phyloP scores from a whole-genome alignment of 2,329 filamentous ascomycete species.

The Gyromitra esculenta region DNA sequence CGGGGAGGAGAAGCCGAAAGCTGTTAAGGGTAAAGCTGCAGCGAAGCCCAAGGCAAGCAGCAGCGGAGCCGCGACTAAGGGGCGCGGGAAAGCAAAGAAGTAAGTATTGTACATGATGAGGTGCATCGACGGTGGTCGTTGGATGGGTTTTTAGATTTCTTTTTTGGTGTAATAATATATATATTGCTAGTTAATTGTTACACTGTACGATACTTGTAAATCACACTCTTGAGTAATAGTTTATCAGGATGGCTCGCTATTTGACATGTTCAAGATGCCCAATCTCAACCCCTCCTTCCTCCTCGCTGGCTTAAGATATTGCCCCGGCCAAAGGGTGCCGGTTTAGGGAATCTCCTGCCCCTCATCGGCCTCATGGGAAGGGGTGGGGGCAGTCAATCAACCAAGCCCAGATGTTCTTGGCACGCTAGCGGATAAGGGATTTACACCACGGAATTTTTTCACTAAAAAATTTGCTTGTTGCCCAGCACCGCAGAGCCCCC shows the following conservation, averaged over 20 bases:
- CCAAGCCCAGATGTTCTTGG: conserved; percentile 41
- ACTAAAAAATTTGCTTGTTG: conserved; percentile 46
- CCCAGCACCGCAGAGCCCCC: conserved; percentile 35
- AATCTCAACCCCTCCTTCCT: conserved; percentile 5
- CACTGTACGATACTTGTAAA: conserved; percentile 26
- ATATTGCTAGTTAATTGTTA: conserved; percentile 32
- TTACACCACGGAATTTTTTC: conserved; percentile 47
- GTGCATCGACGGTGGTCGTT: conserved; percentile 8
- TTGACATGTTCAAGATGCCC: conserved; percentile 1
- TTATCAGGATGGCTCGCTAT: neutral
- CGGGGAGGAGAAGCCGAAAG: conserved; percentile 40
- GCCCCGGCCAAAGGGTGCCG: neutral
- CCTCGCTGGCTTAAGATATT: conserved; percentile 3
- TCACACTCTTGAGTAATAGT: conserved; percentile 36
- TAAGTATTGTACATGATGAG: conserved; percentile 7
- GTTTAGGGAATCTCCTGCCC: conserved; percentile 8
- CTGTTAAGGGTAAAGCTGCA: conserved; percentile 28
- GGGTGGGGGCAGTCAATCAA: conserved; percentile 36
- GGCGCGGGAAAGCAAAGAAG: conserved; percentile 30
- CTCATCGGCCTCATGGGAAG: conserved; percentile 19
- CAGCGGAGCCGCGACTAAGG: conserved; percentile 39
- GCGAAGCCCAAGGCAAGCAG: conserved; percentile 37
- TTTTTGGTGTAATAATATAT: conserved; percentile 43
- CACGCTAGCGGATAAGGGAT: conserved; percentile 46
- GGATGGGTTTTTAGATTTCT: conserved; percentile 19